Base-by-base conservation (phyloP, 768 basidiomycete genomes). In the Clitopilus hobsonii region DNA sequence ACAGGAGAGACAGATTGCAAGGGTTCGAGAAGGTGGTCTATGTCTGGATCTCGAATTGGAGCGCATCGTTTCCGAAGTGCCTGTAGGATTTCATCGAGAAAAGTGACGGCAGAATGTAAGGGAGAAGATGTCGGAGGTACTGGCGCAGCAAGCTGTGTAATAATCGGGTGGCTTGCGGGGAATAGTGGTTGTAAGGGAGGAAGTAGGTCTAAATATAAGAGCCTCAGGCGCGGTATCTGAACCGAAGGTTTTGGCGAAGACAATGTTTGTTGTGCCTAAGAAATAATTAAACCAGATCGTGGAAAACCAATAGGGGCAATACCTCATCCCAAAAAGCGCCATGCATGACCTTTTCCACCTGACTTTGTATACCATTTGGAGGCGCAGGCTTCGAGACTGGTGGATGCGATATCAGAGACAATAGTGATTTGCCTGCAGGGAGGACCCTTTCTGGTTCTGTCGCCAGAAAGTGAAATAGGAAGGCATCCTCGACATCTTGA, bases 281-380 rank as follows among this genome's bases (percentile, higher is more conserved):
- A 38, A 10, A 52, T 16, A 51, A 36, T 25, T 10, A 38, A 54
- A 49, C 50, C 10, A 48, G 59, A 10, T 36, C 4, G n/a, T n/a
- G 10, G 4, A 11, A 36, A 4, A 3, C 2, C 8, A 14, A 10
- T 6, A 55, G 3, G 36, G 47, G 53, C 61, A 77, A 63, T 60
- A 89, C 88, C 76, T 87, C 80, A 38, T 84, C 81, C 88, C 88
- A 91, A 65, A 91, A 91, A 3, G 85, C 87, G 49, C 71, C 72
- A 64, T 87, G 84, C 11, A 81, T 78, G 5, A 82, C 80, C 55
- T 77, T 73, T 55, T 77, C 75, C 11, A 82, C 80, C 36, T 80
- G 67, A 11, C 72, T 66, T 8, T 71, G 70, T 8, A 77, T 60
- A 6, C 47, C 45, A 11, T 45, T 45, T 49, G 22, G 6, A 23